Percentiles rank a stretch among this genome's conserved stretches.
Conservation (phyloP, 2,329 filamentous ascomycete species). For the Cephalotrichum gorgonifer region DNA sequence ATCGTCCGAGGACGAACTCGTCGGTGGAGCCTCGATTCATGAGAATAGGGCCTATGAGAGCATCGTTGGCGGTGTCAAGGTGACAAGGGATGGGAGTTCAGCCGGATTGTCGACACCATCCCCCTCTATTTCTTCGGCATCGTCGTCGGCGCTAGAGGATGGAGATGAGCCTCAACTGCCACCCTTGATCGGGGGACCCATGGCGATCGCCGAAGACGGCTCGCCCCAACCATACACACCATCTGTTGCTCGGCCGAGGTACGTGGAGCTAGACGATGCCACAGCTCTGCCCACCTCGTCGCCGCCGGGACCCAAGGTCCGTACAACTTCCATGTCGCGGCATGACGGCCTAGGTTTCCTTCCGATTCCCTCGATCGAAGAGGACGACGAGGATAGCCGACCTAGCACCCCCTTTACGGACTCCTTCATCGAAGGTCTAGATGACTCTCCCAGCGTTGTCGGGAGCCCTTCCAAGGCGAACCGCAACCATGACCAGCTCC, state of each 20-base stretch:
- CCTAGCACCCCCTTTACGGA: slow-evolving; percentile 2
- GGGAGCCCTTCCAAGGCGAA: slow-evolving; percentile 20
- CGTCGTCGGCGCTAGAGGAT: not conserved
- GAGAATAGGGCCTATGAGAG: not conserved
- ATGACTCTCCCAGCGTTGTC: slow-evolving; percentile 24
- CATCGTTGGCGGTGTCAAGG: not conserved
- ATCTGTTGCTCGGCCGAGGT: not conserved
- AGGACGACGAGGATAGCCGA: slow-evolving; percentile 1
- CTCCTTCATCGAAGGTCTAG: slow-evolving; percentile 35
- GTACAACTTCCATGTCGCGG: slow-evolving; percentile 6
- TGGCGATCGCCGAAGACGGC: not conserved
- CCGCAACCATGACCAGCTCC: slow-evolving; percentile 54
- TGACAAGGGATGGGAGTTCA: not conserved
- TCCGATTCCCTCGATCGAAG: slow-evolving; percentile 3
- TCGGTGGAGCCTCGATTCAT: not conserved
- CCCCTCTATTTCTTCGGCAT: not conserved
- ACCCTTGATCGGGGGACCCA: not conserved
- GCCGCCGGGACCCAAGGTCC: not conserved
- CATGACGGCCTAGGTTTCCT: slow-evolving; percentile 1
- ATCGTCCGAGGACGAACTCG: not conserved
- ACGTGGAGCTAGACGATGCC: slow-evolving; percentile 1
- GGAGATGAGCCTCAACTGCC: not conserved
- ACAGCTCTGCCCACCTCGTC: slow-evolving; percentile 1
- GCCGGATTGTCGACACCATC: not conserved
- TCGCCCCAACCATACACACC: not conserved